phyloP scores from a whole-genome alignment of 2,329 filamentous ascomycete species.

The Purpureocillium takamizusanense region DNA sequence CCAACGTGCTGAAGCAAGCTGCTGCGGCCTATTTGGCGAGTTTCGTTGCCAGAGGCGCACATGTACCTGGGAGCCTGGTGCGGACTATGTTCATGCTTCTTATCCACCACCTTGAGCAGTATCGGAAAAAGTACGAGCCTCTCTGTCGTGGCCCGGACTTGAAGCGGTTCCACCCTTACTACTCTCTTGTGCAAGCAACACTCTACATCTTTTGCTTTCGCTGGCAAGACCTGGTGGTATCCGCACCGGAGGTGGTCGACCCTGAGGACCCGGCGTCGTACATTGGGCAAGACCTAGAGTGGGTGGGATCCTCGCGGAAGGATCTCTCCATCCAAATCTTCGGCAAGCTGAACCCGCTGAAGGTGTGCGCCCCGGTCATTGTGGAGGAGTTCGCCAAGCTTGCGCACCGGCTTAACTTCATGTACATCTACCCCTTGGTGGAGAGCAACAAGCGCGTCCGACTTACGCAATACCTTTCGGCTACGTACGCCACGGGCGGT shows the following conservation, averaged over 20 bases:
- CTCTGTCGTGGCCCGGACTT: conserved; percentile 78
- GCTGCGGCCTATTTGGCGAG: conserved; percentile 89
- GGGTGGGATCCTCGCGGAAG: conserved; percentile 67
- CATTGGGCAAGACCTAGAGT: conserved; percentile 64
- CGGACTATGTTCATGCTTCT: conserved; percentile 75
- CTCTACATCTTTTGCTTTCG: conserved; percentile 97
- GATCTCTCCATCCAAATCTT: conserved; percentile 71
- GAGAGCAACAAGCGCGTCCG: conserved; percentile 89
- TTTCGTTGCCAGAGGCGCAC: conserved; percentile 83
- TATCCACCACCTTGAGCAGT: conserved; percentile 64
- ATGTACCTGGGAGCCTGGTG: conserved; percentile 68
- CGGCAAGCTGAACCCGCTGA: conserved; percentile 86
- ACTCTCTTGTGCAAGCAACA: conserved; percentile 78
- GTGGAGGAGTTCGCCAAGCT: conserved; percentile 88
- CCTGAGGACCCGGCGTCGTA: conserved; percentile 52
- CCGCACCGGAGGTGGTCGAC: conserved; percentile 50
- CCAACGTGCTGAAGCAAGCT: conserved; percentile 68
- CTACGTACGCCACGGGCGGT: conserved; percentile 45
- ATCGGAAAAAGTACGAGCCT: conserved; percentile 64
- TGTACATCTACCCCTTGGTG: conserved; percentile 82
- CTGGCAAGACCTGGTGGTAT: conserved; percentile 78
- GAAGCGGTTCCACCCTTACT: conserved; percentile 74
- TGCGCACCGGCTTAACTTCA: conserved; percentile 73
- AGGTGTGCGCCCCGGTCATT: conserved; percentile 85
- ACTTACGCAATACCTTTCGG: conserved; percentile 59